Evolutionary conservation across 2,329 filamentous ascomycete genomes (phyloP).

Genomic region (Nannizziopsis arthrosporioides): DNA sequence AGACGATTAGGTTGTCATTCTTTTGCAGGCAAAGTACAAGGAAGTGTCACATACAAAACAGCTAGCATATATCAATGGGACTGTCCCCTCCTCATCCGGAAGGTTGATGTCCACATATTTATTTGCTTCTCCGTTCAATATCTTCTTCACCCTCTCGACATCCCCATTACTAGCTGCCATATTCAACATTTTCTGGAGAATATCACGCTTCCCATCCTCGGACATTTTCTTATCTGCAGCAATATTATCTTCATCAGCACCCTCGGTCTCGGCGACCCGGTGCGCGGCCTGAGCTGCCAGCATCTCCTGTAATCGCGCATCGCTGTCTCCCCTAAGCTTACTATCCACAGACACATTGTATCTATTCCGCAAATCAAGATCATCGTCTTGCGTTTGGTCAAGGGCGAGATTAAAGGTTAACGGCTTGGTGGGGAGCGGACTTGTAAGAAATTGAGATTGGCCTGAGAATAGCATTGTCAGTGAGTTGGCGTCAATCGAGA

Average conservation of each 20-base stretch:
- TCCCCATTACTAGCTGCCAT: constrained; percentile 97
- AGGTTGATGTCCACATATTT: constrained; percentile 73
- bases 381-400: constrained; percentile 60
- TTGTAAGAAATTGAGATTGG: constrained; percentile 88
- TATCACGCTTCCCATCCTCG: constrained; percentile 63
- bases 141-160: constrained; percentile 62
- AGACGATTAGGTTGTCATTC: constrained; percentile 2
- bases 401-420: constrained; percentile 76
- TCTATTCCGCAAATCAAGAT: constrained; percentile 31
- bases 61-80: constrained; percentile 93
- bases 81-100: constrained; percentile 85
- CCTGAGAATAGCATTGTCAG: constrained; percentile 43
- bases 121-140: constrained; percentile 63
- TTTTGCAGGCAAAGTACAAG: not conserved
- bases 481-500: not conserved
- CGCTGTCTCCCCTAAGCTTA: constrained; percentile 54
- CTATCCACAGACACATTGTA: constrained; percentile 19
- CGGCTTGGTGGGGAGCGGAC: constrained; percentile 71
- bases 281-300: constrained; percentile 85
- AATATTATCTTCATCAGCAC: constrained; percentile 70
- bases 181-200: constrained; percentile 76
- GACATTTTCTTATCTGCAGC: constrained; percentile 62
- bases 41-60: constrained; percentile 63
- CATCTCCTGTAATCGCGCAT: constrained; percentile 87
- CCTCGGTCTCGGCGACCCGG: constrained; percentile 52